Base-by-base conservation (phyloP, 1,284 basidiomycete species). In the Xerocomus nothofagi region DNA sequence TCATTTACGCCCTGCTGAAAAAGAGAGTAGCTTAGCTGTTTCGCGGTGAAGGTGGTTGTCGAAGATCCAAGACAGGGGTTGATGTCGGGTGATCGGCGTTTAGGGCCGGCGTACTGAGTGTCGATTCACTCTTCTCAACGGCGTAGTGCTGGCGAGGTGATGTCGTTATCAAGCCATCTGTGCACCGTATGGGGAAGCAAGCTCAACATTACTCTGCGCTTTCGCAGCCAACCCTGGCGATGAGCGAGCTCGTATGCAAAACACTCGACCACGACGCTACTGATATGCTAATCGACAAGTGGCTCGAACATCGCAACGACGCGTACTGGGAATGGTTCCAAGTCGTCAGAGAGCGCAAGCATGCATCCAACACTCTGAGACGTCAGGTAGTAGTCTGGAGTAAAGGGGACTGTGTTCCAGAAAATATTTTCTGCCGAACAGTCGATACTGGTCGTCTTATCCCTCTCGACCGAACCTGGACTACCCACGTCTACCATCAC, bases 381-480 rank as follows among this genome's bases (percentile, higher is more conserved):
- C 78, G 77, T 46, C 86, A 88, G 61, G 72, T 80, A 29, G 70
- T 88, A 30, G 75, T 82, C 14, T 88, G 85, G 85, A 86, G 80
- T 61, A 88, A 87, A 68, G 86, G 86, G 29, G 81, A 82, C 34
- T 88, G 88, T 54, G 76, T 80, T 11, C 85, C 85, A 37, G 86
- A 88, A 65, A 86, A 88, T 62, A 76, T 88, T 54, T 88, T 88
- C 59, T 84, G 81, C 58, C 75, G 85, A 49, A 88, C 85, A 3
- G 80, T 88, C 51, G 86, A 88, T 63, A 87, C 86, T 0, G 79
- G 82, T 41, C 79, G 85, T 33, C 68, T 88, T 59, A 86, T 88
- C 50, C 86, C 85, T 39, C 78, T 88, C 56, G 84, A 87, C 73
- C 76, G 85, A 51, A 86, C 85, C 30, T 88, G 85, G 85, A 84